Base-by-base conservation (phyloP, 352 stramenopile genomes). In the Thraustochytrium striatum region DNA sequence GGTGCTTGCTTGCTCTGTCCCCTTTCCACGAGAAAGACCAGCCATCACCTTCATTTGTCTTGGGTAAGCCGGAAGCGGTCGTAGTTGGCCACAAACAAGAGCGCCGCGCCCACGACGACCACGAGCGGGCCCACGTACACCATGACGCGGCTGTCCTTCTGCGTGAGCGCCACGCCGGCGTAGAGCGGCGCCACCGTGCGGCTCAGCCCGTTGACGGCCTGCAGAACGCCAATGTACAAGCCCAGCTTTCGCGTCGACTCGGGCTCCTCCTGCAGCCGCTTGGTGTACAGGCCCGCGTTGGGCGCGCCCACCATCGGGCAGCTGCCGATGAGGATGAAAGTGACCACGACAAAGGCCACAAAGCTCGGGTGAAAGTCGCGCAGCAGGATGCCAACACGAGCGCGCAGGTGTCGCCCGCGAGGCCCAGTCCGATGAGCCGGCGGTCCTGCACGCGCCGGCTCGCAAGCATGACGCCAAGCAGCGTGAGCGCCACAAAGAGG, bases 271-370 rank as follows among this genome's bases (percentile, higher is more conserved):
- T 73, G 25, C 25, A 73, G 47, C 33, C 62, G 39, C 35, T 73
- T 73, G 21, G 62, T 57, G 28, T 57, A 73, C 0, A 73, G 62
- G 33, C 62, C 44, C 62, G 62, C 62, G 44, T 73, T 73, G 16
- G 62, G 62, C n/a, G 62, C 62, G 8, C 62, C 62, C 11, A 61
- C 47, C 9, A 73, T 73, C 13, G 62, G 62, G 11, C 25, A n/a
- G 8, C 25, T 36, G 30, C 39, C 19, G 11, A 13, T n/a, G 16
- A 70, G 32, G 13, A 73, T 16, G 3, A 73, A 73, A 13, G 33
- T 28, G 2, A 28, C 38, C 16, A 61, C 44, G 13, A 73, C 47
- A 61, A 73, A 73, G 21, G 62, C 32, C 13, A 16, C 13, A 28
- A 73, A 36, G 38, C n/a, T n/a, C 16, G 62, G 62, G 3, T 13